Evolutionary conservation across 2,329 filamentous ascomycete genomes (phyloP).

Genomic region (Pseudogymnoascus sp.): DNA sequence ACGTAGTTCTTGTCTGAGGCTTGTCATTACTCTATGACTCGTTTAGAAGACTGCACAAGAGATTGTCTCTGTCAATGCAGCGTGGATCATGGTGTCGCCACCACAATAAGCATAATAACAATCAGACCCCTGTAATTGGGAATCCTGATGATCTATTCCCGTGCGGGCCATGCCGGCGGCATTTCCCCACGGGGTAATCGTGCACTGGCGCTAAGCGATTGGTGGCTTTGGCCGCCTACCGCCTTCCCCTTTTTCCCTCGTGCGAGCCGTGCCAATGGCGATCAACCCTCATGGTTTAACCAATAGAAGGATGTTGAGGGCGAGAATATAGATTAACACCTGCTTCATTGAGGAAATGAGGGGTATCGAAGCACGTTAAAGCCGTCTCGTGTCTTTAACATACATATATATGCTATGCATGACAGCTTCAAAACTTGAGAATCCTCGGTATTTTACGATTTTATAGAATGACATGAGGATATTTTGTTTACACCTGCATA

Average conservation of each 20-base stretch:
- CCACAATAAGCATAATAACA: slow-evolving; percentile 4
- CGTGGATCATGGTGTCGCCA: slow-evolving; percentile 6
- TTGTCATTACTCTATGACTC: background rate
- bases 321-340: background rate
- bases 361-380: background rate
- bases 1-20: background rate
- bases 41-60: background rate
- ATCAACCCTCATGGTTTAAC: background rate
- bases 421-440: background rate
- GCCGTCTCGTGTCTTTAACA: background rate
- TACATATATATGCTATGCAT: background rate
- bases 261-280: background rate
- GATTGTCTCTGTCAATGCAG: background rate
- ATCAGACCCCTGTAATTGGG: background rate
- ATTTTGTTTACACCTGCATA: background rate
- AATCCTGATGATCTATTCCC: background rate
- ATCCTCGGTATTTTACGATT: background rate
- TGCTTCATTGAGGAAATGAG: slow-evolving; percentile 3
- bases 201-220: background rate
- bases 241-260: background rate
- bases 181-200: slow-evolving; percentile 1
- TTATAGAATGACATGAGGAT: background rate
- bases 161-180: slow-evolving; percentile 1
- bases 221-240: background rate
- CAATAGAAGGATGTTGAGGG: background rate